These are phyloP conservation scores for Cutaneotrichosporon spelunceum DNA, from an alignment of 1,284 basidiomycete genomes.

Conservation along the genomic window DNA sequence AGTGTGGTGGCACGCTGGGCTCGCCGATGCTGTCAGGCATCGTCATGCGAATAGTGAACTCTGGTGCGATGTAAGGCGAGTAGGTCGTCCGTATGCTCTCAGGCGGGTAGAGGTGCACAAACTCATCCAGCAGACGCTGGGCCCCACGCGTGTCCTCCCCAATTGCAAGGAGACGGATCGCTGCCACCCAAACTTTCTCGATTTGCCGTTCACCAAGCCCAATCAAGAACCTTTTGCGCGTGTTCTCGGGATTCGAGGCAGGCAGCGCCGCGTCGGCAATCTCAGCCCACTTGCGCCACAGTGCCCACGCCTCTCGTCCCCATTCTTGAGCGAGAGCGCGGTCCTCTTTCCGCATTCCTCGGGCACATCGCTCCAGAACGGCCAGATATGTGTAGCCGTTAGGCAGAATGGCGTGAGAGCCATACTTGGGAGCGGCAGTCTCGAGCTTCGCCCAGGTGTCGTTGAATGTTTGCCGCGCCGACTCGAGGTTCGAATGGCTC, in stretches of 20 bases:
- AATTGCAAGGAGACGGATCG: conserved; percentile 40
- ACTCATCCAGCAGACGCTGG: conserved; percentile 31
- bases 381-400: conserved; percentile 63
- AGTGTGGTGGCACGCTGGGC: conserved; percentile 46
- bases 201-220: conserved; percentile 44
- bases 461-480: conserved; percentile 45
- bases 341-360: conserved; percentile 24
- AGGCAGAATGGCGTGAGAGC: conserved; percentile 29
- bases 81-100: conserved; percentile 30
- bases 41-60: conserved; percentile 35
- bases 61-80: conserved; percentile 28
- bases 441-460: conserved; percentile 30
- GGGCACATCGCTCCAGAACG: conserved; percentile 64
- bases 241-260: not conserved
- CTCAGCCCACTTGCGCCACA: conserved; percentile 28
- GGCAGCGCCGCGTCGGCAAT: conserved; percentile 4
- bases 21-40: conserved; percentile 36
- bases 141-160: conserved; percentile 19
- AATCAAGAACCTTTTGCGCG: conserved; percentile 24
- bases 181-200: conserved; percentile 40
- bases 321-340: conserved; percentile 25
- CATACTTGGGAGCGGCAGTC: conserved; percentile 38
- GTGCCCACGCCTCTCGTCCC: conserved; percentile 36
- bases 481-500: conserved; percentile 55
- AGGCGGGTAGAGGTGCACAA: conserved; percentile 40